Evolutionary conservation across 2,329 filamentous ascomycete species (phyloP).

Genomic region (Aspergillus bombycis): DNA sequence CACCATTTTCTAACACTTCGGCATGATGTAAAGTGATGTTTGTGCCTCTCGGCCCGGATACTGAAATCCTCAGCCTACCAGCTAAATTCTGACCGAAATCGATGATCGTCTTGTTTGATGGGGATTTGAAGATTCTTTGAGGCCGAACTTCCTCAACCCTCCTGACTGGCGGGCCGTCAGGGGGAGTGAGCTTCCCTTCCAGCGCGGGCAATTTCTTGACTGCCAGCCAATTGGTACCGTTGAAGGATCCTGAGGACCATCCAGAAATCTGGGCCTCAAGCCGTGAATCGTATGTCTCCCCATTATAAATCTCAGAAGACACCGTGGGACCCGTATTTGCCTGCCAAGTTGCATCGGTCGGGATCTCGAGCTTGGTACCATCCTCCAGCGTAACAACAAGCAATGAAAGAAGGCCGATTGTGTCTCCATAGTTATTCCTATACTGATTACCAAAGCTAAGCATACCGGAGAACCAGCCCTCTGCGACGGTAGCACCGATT

Average conservation of each 20-base stretch:
- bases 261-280: constrained; percentile 26
- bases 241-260: constrained; percentile 36
- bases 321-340: constrained; percentile 16
- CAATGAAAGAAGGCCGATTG: constrained; percentile 13
- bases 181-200: constrained; percentile 35
- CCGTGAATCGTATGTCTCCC: constrained; percentile 53
- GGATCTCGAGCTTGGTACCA: constrained; percentile 14
- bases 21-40: constrained; percentile 32
- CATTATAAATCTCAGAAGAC: constrained; percentile 53
- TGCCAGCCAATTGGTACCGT: constrained; percentile 16
- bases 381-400: constrained; percentile 10
- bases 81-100: constrained; percentile 65
- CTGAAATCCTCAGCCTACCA: constrained; percentile 49
- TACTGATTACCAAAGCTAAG: constrained; percentile 27
- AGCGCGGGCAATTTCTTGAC: constrained; percentile 14
- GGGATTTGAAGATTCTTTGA: constrained; percentile 32
- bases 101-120: constrained; percentile 53
- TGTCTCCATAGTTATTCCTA: constrained; percentile 25
- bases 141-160: constrained; percentile 34
- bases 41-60: constrained; percentile 21
- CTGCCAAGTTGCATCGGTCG: constrained; percentile 16
- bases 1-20: constrained; percentile 48
- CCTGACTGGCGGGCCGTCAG: constrained; percentile 51
- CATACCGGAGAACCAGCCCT: constrained; percentile 52
- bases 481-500: constrained; percentile 47